Conservation (phyloP, 108 stramenopile genomes). For the Aurantiochytrium sp. region DNA sequence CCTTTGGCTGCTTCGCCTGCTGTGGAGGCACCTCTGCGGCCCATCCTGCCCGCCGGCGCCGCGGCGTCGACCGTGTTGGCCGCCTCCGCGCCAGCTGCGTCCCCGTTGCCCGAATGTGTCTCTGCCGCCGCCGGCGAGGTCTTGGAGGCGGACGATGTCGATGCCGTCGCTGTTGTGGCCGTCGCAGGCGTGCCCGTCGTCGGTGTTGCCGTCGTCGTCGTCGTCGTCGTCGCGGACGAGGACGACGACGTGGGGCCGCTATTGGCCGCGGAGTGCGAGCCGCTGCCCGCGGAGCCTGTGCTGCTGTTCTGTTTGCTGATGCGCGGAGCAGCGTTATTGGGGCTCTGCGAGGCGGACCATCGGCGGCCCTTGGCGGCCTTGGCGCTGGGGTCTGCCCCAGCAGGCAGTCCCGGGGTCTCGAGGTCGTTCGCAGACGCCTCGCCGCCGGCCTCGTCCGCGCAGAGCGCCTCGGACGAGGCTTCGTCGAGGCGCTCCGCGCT, state of each 20-base stretch:
- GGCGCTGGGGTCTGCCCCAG: not conserved
- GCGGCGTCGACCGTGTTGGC: not conserved
- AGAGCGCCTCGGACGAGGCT: not conserved
- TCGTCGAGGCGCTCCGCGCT: not conserved
- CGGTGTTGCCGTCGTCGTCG: not conserved
- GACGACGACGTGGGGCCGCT: not conserved
- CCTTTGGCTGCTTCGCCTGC: not conserved
- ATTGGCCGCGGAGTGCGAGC: not conserved
- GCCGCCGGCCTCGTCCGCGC: not conserved
- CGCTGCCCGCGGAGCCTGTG: too few species aligned
- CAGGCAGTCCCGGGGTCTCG: not conserved
- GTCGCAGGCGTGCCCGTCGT: not conserved
- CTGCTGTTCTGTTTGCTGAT: not conserved
- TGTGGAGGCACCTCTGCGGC: not conserved
- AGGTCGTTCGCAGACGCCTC: not conserved
- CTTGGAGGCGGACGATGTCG: not conserved
- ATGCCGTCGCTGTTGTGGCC: not conserved
- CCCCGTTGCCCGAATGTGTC: not conserved
- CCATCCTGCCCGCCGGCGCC: not conserved
- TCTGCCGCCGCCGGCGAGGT: not conserved
- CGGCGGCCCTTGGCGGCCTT: not conserved
- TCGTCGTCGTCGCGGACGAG: not conserved
- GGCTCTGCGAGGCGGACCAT: not conserved
- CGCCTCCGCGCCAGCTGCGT: too few species aligned
- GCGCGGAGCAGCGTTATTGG: not conserved